phyloP scores from a whole-genome alignment of 2,329 filamentous ascomycete species.

The Pseudogymnoascus sp. region DNA sequence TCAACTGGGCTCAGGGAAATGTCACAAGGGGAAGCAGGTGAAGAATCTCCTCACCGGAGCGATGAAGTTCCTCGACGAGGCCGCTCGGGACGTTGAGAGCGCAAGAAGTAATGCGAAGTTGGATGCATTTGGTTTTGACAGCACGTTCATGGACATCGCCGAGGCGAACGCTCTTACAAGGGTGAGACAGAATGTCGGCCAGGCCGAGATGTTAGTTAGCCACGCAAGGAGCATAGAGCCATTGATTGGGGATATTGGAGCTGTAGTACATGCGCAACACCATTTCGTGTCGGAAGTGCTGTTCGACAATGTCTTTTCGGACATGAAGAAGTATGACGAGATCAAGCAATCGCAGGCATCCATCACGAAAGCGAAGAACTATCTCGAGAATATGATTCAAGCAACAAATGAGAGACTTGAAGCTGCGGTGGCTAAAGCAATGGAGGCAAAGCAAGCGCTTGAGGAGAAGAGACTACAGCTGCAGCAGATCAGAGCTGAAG shows the following conservation, averaged over 20 bases:
- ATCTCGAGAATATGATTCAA: slow-evolving; percentile 28
- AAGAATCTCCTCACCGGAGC: slow-evolving; percentile 35
- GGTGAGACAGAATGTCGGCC: slow-evolving; percentile 37
- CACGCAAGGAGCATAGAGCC: slow-evolving; percentile 37
- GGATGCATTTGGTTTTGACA: slow-evolving; percentile 44
- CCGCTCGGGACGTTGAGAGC: slow-evolving; percentile 34
- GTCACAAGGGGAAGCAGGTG: slow-evolving; percentile 37
- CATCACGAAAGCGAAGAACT: slow-evolving; percentile 30
- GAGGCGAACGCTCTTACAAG: slow-evolving; percentile 44
- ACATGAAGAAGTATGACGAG: slow-evolving; percentile 45
- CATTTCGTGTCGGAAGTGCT: slow-evolving; percentile 43
- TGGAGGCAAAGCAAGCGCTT: slow-evolving; percentile 29
- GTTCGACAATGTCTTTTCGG: slow-evolving; percentile 49
- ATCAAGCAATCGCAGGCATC: slow-evolving; percentile 39
- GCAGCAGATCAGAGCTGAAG: slow-evolving; percentile 38
- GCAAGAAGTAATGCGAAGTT: slow-evolving; percentile 36
- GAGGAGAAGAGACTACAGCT: slow-evolving; percentile 32
- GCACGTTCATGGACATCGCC: slow-evolving; percentile 43
- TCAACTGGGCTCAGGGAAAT: slow-evolving; percentile 31
- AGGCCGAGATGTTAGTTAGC: slow-evolving; percentile 34
- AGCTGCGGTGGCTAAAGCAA: slow-evolving; percentile 25
- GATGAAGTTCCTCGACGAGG: slow-evolving; percentile 29
- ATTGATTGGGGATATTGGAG: slow-evolving; percentile 31
- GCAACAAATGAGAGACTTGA: slow-evolving; percentile 28
- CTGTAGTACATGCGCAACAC: slow-evolving; percentile 38